Percentiles rank a stretch among this genome's conserved stretches.
Evolutionary conservation across 2,329 filamentous ascomycete genomes (phyloP).

Genomic region (Beauveria australis): DNA sequence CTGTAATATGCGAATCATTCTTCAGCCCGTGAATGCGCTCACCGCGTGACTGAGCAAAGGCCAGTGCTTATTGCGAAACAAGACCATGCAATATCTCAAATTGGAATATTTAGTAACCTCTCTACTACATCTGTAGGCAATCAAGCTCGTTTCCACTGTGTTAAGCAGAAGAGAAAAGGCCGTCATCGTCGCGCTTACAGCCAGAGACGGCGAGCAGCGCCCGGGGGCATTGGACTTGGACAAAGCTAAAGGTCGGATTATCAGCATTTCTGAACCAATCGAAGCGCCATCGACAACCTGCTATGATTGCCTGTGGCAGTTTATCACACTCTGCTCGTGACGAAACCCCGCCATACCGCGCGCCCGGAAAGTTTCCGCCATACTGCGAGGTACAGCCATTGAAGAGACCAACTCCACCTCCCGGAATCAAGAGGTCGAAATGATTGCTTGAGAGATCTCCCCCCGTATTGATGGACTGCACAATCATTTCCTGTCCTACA

Average conservation of each 20-base stretch:
- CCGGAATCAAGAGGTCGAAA: constrained; percentile 50
- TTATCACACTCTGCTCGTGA: constrained; percentile 41
- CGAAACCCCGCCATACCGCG: constrained; percentile 49
- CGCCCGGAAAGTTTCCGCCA: constrained; percentile 32
- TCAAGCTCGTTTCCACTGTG: background rate
- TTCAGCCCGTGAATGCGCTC: too few species aligned
- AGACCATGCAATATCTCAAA: too few species aligned
- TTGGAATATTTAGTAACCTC: background rate
- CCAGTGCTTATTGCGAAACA: too few species aligned
- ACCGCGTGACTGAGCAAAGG: too few species aligned
- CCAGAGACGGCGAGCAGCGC: constrained; percentile 35
- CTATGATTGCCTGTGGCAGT: constrained; percentile 45
- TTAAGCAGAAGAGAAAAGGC: background rate
- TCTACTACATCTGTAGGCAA: background rate
- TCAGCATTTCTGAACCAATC: constrained; percentile 54
- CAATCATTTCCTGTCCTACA: constrained; percentile 53
- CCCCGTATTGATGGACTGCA: constrained; percentile 58
- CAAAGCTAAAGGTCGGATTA: constrained; percentile 47
- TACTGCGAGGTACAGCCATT: constrained; percentile 44
- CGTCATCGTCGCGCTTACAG: constrained; percentile 26
- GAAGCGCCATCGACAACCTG: constrained; percentile 55
- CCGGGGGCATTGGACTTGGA: constrained; percentile 47
- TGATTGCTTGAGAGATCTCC: constrained; percentile 48
- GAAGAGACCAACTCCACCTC: constrained; percentile 47
- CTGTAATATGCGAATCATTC: too few species aligned